Conservation (phyloP, 2,329 filamentous ascomycete genomes). For the Fusarium succisae region DNA sequence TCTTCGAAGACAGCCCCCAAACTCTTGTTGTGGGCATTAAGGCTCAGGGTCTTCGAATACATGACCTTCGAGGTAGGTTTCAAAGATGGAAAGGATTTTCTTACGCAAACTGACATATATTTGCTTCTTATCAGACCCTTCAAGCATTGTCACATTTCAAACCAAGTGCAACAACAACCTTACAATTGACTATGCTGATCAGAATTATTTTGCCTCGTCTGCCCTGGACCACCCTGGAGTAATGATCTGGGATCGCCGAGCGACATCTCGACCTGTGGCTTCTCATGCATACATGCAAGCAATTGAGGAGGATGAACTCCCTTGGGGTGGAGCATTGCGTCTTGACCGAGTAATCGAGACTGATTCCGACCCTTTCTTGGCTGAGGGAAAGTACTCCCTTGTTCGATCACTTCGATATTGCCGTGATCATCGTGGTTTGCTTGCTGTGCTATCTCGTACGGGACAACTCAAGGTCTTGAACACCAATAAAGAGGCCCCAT, state of each 20-base stretch:
- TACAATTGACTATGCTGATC: slow-evolving; percentile 80
- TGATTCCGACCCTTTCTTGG: slow-evolving; percentile 59
- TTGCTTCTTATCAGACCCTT: slow-evolving; percentile 51
- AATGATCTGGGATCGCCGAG: slow-evolving; percentile 81
- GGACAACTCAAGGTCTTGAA: slow-evolving; percentile 71
- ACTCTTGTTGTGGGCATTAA: slow-evolving; percentile 81
- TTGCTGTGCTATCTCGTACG: slow-evolving; percentile 69
- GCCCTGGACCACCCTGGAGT: slow-evolving; percentile 78
- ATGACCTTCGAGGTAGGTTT: slow-evolving; percentile 76
- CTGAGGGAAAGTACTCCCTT: slow-evolving; percentile 66
- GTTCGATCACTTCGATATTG: slow-evolving; percentile 72
- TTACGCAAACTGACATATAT: background rate
- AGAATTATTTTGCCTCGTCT: slow-evolving; percentile 86
- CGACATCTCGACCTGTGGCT: slow-evolving; percentile 61
- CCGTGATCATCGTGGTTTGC: slow-evolving; percentile 67
- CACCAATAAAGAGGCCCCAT: slow-evolving; percentile 63
- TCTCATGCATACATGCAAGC: slow-evolving; percentile 66
- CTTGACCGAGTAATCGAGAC: slow-evolving; percentile 67
- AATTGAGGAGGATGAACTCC: slow-evolving; percentile 67
- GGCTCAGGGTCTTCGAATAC: slow-evolving; percentile 77
- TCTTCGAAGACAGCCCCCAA: slow-evolving; percentile 80
- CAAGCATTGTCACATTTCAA: slow-evolving; percentile 66
- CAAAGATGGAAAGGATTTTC: background rate
- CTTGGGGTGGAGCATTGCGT: slow-evolving; percentile 70
- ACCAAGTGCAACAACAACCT: slow-evolving; percentile 77